Conservation (phyloP, 1,284 basidiomycete genomes). For the Porogramme epimiltina region DNA sequence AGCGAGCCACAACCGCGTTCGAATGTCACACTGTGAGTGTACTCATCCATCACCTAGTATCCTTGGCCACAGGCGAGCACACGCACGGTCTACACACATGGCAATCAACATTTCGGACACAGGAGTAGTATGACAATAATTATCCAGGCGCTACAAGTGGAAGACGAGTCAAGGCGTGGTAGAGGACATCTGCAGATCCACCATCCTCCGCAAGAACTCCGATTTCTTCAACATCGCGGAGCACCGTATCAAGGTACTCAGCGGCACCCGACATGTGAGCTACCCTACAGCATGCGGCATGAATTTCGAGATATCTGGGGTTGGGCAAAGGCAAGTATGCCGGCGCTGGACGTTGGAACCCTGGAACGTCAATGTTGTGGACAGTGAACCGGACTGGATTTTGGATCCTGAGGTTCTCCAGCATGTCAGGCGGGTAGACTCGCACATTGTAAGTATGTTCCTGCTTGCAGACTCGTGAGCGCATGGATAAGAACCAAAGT, state of each 20-base stretch:
- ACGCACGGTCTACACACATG: no score
- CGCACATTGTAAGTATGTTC: background rate
- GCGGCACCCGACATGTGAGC: slow-evolving; percentile 39
- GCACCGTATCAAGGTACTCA: slow-evolving; percentile 32
- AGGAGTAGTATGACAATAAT: no score
- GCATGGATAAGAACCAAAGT: no score
- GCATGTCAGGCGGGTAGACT: background rate
- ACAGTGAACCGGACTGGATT: background rate
- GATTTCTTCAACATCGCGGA: slow-evolving; percentile 34
- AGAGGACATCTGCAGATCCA: slow-evolving; percentile 28
- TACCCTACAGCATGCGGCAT: slow-evolving; percentile 38
- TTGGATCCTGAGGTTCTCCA: background rate
- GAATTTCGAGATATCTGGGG: slow-evolving; percentile 27
- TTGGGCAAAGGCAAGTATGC: background rate
- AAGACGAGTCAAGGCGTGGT: slow-evolving; percentile 22
- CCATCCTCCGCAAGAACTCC: slow-evolving; percentile 29
- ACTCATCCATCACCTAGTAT: no score
- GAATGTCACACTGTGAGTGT: no score
- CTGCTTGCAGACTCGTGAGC: background rate
- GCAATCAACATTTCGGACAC: no score
- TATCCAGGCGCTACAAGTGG: no score
- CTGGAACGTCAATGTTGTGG: background rate
- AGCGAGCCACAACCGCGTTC: no score
- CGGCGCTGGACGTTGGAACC: background rate
- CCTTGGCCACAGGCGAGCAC: no score